Base-by-base conservation (phyloP, 1,139 yeast genomes). In the Trichomonascaceae sp. region DNA sequence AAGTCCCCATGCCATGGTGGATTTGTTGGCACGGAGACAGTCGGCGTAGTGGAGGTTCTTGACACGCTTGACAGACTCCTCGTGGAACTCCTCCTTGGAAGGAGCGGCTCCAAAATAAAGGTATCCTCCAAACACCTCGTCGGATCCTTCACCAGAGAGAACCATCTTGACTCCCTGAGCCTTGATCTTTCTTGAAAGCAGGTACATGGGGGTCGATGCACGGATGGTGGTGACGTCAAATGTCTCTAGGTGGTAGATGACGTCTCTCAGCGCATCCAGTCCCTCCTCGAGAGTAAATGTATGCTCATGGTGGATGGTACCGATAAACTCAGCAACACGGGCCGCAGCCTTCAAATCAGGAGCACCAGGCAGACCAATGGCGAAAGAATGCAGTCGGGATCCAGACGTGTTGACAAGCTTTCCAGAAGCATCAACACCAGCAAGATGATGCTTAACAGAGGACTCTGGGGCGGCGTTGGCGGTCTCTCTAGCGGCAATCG, bases 141-240 rank as follows among this genome's bases (percentile, higher is more conserved):
- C 99, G 30, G 96, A 84, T 45, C 99, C 99, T 65, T 89, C 99
- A 56, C 99, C 99, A 27, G 95, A 82, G 41, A 89, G 67, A 32
- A 89, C 99, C 98, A 89, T 89, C 75, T 89, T 89, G 52, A 89
- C 95, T 60, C 97, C 98, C 64, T 87, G 97, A 36, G 98, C 98
- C 69, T 89, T 89, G 68, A 89, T 89, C 66, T 89, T 89, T 61
- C 99, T 74, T 15, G 94, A 80, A 49, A 89, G 69, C 53, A 89
- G 67, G 68, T 87, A 89, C 99, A 89, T 89, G 48, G 99, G 99
- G 30, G 98, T 89, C 11, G 97, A 87, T 26, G 99, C 99, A 63
- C 99, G 77, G 56, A 89, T 87, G 37, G 99, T 89, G 48, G 99
- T 89, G 46, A 89, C 99, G 59, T 89, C 99, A 55, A 79, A 89